Base-by-base conservation (phyloP, 2,329 filamentous ascomycete genomes). In the Fusarium tjaetaba region DNA sequence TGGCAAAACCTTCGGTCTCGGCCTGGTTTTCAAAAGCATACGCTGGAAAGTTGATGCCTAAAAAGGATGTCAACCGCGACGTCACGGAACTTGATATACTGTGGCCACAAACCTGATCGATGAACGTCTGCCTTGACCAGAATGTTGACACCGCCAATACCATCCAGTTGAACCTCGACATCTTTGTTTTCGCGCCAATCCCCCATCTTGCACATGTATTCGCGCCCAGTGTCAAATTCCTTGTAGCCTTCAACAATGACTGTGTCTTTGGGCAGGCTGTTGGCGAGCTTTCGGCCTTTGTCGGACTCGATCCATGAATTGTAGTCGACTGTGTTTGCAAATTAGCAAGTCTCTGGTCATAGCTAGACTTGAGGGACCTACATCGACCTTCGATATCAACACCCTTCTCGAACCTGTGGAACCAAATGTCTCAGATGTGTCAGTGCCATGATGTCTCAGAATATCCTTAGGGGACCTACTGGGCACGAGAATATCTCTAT, bases 11-110 rank as follows among this genome's bases (percentile, higher is more conserved):
- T 85, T 99, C 96, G 9, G 96, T 99, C 84, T 99, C 96, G 73
- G 96, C 96, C 85, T 99, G 96, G 83, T 99, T 98, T 82, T 99
- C 96, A 81, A 99, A 99, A 7, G 96, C 89, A 80, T 99, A 99
- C 81, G 91, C 92, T 14, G 96, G 96, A 83, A 99, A 99, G 84
- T 99, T 99, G 86, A 99, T 96, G 71, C 96, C 95, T 96, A 74
- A 26, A 30, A 26, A 41, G 38, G 49, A 15, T 30, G 72, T 82
- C 68, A 84, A 80, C 61, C 16, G 15, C 26, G 43, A 45, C 24
- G 28, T 57, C 38, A 26, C 24, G 22, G n/a, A 36, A 36, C 28
- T 60, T 38, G 26, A 48, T 24, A 38, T 24, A 14, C 41, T 41
- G 28, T 18, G 41, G 61, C 22, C 52, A 82, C 88, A 68, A 87